Conservation (phyloP, 345 rosid genomes). For the Anastatica hierochuntica region DNA sequence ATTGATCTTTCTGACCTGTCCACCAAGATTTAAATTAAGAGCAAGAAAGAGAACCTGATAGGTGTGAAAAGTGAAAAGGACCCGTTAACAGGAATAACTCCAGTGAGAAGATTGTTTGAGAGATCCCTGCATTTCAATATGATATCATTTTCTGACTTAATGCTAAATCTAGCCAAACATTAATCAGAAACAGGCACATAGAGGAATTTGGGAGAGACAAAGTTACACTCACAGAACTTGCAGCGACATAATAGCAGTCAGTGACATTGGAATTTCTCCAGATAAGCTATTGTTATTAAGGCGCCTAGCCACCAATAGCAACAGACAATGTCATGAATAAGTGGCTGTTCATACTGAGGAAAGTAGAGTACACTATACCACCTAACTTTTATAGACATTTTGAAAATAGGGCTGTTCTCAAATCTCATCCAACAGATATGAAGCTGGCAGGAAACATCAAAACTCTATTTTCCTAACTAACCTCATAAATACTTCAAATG, state of each 20-base stretch:
- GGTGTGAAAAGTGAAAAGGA: slow-evolving; percentile 35
- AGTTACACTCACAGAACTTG: slow-evolving; percentile 31
- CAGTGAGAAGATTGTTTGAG: slow-evolving; percentile 27
- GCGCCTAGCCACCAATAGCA: slow-evolving; percentile 28
- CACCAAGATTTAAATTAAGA: not conserved
- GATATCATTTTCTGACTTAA: slow-evolving; percentile 6
- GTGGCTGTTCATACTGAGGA: not conserved
- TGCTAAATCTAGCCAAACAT: not conserved
- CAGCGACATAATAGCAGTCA: slow-evolving; percentile 22
- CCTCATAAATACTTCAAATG: not conserved
- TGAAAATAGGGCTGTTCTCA: not conserved
- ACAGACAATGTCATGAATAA: slow-evolving; percentile 3
- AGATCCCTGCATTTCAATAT: slow-evolving; percentile 27
- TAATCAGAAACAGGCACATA: too few relatives aligned
- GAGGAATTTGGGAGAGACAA: slow-evolving; percentile 3
- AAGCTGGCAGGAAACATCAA: not conserved
- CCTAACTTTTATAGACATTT: not conserved
- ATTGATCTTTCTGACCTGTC: not conserved
- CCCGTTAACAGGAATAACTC: slow-evolving; percentile 36
- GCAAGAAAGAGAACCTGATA: slow-evolving; percentile 25
- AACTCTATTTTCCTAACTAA: not conserved
- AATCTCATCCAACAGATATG: slow-evolving; percentile 1
- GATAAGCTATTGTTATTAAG: slow-evolving; percentile 31
- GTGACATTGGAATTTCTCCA: slow-evolving; percentile 33
- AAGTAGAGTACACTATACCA: not conserved